Evolutionary conservation across 768 basidiomycete species (phyloP), one percentile per base, ranked within the genome.

Genomic region (Inosperma sp.): DNA sequence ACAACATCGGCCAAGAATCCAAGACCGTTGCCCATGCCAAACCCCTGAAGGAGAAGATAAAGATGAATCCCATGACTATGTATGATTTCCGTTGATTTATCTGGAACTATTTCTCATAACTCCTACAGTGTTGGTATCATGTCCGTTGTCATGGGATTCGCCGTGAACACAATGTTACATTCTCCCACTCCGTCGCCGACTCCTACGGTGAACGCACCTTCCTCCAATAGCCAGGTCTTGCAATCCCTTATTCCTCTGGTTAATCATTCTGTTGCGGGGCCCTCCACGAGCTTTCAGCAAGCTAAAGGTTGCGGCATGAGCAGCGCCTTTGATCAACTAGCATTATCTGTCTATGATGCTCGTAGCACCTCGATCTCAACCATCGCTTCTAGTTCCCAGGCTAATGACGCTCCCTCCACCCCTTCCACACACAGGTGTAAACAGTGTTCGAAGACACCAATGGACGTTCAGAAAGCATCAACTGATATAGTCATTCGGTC

Each of bases 81-180:
- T 88, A 71, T n/a, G 82, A 67, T 42, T 27, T 47, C 48, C 34
- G 7, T 61, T 50, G 51, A 59, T 25, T 54, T 30, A 33, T 44
- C 34, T 46, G 40, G 52, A 36, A 27, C 49, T 31, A 35, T 53
- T 39, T 57, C 58, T 39, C 10, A 47, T 27, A 47, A 56, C 34
- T 43, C 22, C 55, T 52, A n/a, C 23, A 88, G 86, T 41, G 76
- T 88, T 53, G 83, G 85, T 1, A 63, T 88, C 41, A 67, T 88
- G 56, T 84, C 84, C 31, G 71, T 88, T 31, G 72, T 88, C n/a
- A 69, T 86, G 72, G 83, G 65, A 27, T 80, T 79, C 35, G 69
- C 82, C 9, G 72, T 79, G 62, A 81, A 80, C 54, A 73, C 76
- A 7, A 61, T 72, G 5, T 73, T 80, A 63, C 72, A 70, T 16